phyloP scores from a whole-genome alignment of 2,329 filamentous ascomycete species.

The Calonectria montana region DNA sequence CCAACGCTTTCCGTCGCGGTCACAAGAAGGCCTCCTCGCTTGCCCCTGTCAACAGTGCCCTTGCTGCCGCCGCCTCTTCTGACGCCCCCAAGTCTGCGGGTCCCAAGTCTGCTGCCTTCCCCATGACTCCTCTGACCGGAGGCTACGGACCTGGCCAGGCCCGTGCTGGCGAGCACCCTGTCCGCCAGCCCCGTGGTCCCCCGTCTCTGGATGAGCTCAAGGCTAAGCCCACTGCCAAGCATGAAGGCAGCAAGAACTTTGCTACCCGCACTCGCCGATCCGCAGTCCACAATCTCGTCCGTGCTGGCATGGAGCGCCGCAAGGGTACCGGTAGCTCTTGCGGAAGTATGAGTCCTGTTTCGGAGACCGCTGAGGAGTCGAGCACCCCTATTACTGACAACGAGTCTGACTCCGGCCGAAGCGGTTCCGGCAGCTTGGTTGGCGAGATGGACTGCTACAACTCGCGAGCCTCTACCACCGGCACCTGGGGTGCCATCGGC shows the following conservation, averaged over 20 bases:
- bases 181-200: conserved; percentile 92
- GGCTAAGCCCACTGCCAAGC: conserved; percentile 88
- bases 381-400: conserved; percentile 80
- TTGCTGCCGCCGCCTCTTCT: conserved; percentile 58
- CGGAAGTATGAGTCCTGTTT: conserved; percentile 89
- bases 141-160: conserved; percentile 93
- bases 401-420: conserved; percentile 76
- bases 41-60: conserved; percentile 65
- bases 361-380: conserved; percentile 77
- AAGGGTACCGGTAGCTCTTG: conserved; percentile 76
- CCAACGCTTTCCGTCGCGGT: conserved; percentile 90
- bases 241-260: conserved; percentile 98
- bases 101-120: conserved; percentile 84
- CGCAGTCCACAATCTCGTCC: conserved; percentile 90
- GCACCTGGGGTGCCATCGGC: conserved; percentile 81
- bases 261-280: conserved; percentile 90
- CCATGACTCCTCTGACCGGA: conserved; percentile 82
- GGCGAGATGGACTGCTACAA: conserved; percentile 78
- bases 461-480: conserved; percentile 81
- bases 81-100: conserved; percentile 68
- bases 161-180: conserved; percentile 92
- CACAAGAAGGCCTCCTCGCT: conserved; percentile 92
- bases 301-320: conserved; percentile 89
- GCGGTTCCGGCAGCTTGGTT: conserved; percentile 83
- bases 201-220: conserved; percentile 92